phyloP scores from a whole-genome alignment of 2,329 filamentous ascomycete species.

The Fusarium decemcellulare region DNA sequence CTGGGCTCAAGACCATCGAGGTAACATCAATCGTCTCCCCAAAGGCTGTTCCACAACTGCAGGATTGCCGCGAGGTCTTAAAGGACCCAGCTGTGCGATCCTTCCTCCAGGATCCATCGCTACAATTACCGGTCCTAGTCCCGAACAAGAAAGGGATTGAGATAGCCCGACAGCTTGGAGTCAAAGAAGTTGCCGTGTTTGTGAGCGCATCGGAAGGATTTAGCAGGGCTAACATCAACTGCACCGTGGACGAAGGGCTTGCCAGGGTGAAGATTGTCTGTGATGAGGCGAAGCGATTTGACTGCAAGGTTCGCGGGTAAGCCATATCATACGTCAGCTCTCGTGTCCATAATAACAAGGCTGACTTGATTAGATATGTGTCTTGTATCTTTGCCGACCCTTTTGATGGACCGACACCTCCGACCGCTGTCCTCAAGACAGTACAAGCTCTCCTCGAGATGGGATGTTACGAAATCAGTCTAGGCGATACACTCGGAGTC shows the following conservation, averaged over 20 bases:
- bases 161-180: constrained; percentile 48
- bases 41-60: background rate
- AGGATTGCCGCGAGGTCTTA: constrained; percentile 6
- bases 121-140: background rate
- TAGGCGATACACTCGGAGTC: constrained; percentile 76
- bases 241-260: constrained; percentile 69
- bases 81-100: background rate
- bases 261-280: constrained; percentile 54
- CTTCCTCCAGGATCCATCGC: background rate
- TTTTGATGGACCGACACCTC: background rate
- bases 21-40: background rate
- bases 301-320: constrained; percentile 2
- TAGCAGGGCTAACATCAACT: constrained; percentile 71
- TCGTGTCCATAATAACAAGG: background rate
- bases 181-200: constrained; percentile 64
- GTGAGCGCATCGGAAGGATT: constrained; percentile 72
- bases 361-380: background rate
- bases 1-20: background rate
- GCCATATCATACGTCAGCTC: background rate
- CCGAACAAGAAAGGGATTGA: constrained; percentile 51
- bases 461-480: constrained; percentile 77
- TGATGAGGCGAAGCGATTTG: background rate
- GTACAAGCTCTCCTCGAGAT: constrained; percentile 67
- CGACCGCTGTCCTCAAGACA: constrained; percentile 43
- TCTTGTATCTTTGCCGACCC: constrained; percentile 7